Percentiles rank a stretch among this genome's conserved stretches.
These are phyloP conservation scores for Draba incana DNA, from an alignment of 345 rosid genomes.

Conservation along the genomic window DNA sequence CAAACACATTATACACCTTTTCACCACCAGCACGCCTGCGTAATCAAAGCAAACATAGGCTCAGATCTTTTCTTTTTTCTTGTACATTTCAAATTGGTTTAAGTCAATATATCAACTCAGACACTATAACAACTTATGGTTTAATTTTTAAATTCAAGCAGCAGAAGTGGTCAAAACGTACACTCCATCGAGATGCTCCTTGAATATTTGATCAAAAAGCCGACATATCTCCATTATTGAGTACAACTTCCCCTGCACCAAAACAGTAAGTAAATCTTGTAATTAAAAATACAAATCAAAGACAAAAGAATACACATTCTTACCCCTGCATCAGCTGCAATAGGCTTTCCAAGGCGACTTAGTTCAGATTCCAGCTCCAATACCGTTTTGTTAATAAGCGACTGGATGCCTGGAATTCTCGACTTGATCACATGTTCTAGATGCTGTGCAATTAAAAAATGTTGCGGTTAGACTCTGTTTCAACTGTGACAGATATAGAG, in stretches of 20 bases:
- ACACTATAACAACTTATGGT: constrained; percentile 22
- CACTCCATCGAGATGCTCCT: constrained; percentile 99
- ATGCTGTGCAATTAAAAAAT: constrained; percentile 62
- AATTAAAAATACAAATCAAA: constrained; percentile 7
- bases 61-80: neutral
- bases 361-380: constrained; percentile 84
- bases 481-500: constrained; percentile 19
- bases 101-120: constrained; percentile 9
- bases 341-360: constrained; percentile 96
- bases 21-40: constrained; percentile 98
- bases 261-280: constrained; percentile 21
- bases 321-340: constrained; percentile 99
- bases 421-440: constrained; percentile 97
- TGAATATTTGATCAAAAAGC: constrained; percentile 87
- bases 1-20: constrained; percentile 88
- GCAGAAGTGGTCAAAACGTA: constrained; percentile 41
- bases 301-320: constrained; percentile 40
- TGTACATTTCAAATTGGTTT: neutral
- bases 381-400: constrained; percentile 89
- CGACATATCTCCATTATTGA: constrained; percentile 98
- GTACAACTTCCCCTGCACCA: constrained; percentile 90
- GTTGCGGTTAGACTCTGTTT: constrained; percentile 26
- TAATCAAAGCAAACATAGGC: constrained; percentile 18
- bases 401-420: constrained; percentile 93
- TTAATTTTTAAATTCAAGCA: constrained; percentile 8